Evolutionary conservation across 2,329 filamentous ascomycete species (phyloP), one percentile per base, ranked within the genome.

Genomic region (Fusarium burgessii): DNA sequence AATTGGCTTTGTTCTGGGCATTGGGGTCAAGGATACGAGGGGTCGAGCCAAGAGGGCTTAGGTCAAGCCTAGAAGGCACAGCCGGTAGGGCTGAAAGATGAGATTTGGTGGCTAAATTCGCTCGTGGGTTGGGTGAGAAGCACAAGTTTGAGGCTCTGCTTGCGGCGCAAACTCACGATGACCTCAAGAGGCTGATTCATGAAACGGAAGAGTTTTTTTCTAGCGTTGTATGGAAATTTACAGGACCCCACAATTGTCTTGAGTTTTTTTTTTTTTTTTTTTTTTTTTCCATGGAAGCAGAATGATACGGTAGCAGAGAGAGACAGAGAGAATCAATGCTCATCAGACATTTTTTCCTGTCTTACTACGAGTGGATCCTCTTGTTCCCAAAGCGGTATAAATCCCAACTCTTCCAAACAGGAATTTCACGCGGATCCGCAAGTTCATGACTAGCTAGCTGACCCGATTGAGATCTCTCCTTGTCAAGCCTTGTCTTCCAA

Each of bases 11-110:
- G 49, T 70, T 2, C 27, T 70, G 47, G 63, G 73, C 3, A 17
- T 74, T 4, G 72, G 73, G 9, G 57, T 75, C 5, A 70, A 51
- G 35, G 23, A 58, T 56, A 3, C 23, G 9, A 50, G n/a, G 11
- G 46, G 17, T 0, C 61, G 61, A 32, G 46, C 38, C 33, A 74
- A 71, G 52, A 45, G 8, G 35, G 35, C n/a, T 29, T 70, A 67
- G 56, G 61, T 15, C 32, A 36, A 5, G n/a, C 52, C 42, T 45
- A 25, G 36, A 51, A 33, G 32, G 15, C 15, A 23, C 18, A 38
- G 27, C 56, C 27, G 32, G 15, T 50, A 56, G 41, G 64, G 52
- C 58, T 68, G 58, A 58, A 40, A 56, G 18, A 60, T 50, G 32
- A 18, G 47, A 49, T 43, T 36, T 38, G 55, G 41, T n/a, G 41